A percentile compares a stretch with the other conserved stretches of the same genome.
phyloP scores from a whole-genome alignment of 2,329 filamentous ascomycete genomes.

The Pseudogymnoascus sp. region DNA sequence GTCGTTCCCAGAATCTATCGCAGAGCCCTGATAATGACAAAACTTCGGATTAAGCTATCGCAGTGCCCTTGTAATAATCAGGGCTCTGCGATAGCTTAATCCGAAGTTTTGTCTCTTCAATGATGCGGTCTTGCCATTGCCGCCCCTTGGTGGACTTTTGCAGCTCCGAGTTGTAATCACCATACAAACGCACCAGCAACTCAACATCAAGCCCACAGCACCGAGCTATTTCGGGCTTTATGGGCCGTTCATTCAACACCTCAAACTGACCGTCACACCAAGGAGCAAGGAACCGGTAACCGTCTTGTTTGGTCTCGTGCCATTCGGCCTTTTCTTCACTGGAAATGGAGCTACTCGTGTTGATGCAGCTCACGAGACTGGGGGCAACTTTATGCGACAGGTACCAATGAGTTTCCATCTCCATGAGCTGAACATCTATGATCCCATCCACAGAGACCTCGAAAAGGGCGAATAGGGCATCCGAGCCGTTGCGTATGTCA shows the following conservation, averaged over 20 bases:
- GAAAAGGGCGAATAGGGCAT: constrained; percentile 44
- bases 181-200: constrained; percentile 24
- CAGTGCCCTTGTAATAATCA: no score
- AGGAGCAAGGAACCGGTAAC: constrained; percentile 34
- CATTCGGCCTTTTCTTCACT: constrained; percentile 22
- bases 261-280: constrained; percentile 37
- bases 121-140: neutral
- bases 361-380: constrained; percentile 36
- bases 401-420: constrained; percentile 34
- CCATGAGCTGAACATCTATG: constrained; percentile 50
- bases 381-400: constrained; percentile 22
- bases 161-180: no score
- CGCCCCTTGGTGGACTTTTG: no score
- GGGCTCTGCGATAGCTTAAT: constrained; percentile 18
- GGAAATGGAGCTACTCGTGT: constrained; percentile 21
- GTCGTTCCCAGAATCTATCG: constrained; percentile 15
- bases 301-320: constrained; percentile 32
- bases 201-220: constrained; percentile 44
- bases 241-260: constrained; percentile 41
- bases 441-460: constrained; percentile 38
- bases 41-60: no score
- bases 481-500: constrained; percentile 51
- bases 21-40: no score
- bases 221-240: constrained; percentile 31
- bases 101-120: constrained; percentile 15